phyloP scores from a whole-genome alignment of 1,284 basidiomycete species.

The Bondarzewia mesenterica region DNA sequence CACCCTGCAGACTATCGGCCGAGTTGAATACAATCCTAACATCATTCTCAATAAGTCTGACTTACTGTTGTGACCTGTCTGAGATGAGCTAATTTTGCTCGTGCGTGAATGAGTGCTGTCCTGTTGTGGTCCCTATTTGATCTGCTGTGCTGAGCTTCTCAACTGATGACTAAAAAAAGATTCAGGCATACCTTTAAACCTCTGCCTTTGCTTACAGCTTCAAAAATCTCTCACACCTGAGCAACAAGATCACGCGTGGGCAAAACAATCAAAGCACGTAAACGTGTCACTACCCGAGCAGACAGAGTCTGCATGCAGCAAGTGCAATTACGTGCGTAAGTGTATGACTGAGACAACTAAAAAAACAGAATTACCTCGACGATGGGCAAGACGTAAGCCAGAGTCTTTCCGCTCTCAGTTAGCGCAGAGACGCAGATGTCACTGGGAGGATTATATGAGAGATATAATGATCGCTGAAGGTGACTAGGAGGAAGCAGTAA shows the following conservation, averaged over 20 bases:
- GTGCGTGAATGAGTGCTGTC: constrained; percentile 78
- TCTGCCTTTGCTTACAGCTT: constrained; percentile 77
- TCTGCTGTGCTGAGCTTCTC: not conserved
- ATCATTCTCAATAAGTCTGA: too few relatives aligned
- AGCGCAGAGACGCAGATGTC: constrained; percentile 98
- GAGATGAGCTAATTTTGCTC: constrained; percentile 70
- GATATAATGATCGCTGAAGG: constrained; percentile 48
- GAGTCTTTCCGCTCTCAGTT: constrained; percentile 94
- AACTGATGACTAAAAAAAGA: not conserved
- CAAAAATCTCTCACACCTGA: constrained; percentile 91
- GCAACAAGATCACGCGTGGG: constrained; percentile 94
- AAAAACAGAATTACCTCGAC: constrained; percentile 65
- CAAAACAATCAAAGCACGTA: constrained; percentile 88
- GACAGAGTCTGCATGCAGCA: constrained; percentile 51
- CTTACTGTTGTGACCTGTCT: constrained; percentile 41
- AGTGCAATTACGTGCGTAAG: not conserved
- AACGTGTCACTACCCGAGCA: constrained; percentile 65
- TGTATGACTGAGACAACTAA: too few relatives aligned
- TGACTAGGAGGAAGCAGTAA: constrained; percentile 50
- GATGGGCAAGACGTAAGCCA: constrained; percentile 91
- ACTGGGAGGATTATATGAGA: constrained; percentile 59
- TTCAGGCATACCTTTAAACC: constrained; percentile 62
- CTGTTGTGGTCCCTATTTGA: constrained; percentile 73
- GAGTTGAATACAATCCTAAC: too few relatives aligned
- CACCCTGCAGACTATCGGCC: constrained; percentile 61